Evolutionary conservation across 352 stramenopile species (phyloP), one percentile per base, ranked within the genome.

Genomic region (Phytophthora constricta): DNA sequence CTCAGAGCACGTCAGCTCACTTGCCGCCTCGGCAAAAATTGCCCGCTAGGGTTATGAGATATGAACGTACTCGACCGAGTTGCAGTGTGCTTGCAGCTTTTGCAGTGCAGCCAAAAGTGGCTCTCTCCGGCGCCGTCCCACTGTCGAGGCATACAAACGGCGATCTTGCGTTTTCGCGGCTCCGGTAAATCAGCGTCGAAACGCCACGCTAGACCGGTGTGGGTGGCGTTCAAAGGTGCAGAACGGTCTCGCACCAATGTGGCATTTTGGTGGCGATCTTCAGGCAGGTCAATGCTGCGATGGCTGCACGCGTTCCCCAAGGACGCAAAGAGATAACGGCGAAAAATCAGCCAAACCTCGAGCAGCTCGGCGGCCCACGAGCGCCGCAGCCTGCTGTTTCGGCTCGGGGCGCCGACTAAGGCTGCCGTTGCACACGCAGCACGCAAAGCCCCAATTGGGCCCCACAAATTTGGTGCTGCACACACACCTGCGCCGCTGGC

Each of bases 1-100:
- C 19, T 20, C 33, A 64, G 48, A 27, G 64, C 59, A 76, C 64
- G 68, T 37, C 64, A 76, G 52, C 58, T 66, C 72, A 70, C 64
- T 72, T 73, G 33, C 64, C 50, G 50, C 22, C 45, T 57, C 63
- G 58, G 72, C 37, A 68, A 72, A 72, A 72, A 75, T 71, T 64
- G 53, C 19, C n/a, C 41, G 0, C 58, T 45, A 69, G 27, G 43
- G 48, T 34, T 72, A 39, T 58, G 51, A 68, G 50, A 63, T 67
- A 23, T 33, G 57, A 72, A 62, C 64, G 58, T 73, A n/a, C n/a
- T n/a, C n/a, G n/a, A 26, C 58, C 62, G 42, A 33, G 42, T n/a
- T 27, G 13, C 17, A 4, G 23, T 16, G 3, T 17, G 5, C 26
- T 16, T 56, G 26, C 33, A 4, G 48, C 23, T 10, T 28, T 17